These are phyloP conservation scores for Rutstroemia sydowiana DNA, from an alignment of 2,329 filamentous ascomycete species.

Conservation along the genomic window DNA sequence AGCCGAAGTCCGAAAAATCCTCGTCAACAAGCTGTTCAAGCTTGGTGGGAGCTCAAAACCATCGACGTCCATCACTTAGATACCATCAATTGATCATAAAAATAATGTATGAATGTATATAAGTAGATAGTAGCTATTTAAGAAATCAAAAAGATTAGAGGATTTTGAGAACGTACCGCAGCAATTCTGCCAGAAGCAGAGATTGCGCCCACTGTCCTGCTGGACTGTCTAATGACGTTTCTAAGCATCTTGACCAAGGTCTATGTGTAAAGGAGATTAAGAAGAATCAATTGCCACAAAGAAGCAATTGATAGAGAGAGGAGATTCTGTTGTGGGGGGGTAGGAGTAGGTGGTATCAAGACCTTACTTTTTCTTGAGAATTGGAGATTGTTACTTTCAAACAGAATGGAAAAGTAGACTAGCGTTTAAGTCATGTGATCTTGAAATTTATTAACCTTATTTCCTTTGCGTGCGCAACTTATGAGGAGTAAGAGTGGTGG, in stretches of 20 bases:
- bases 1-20: constrained; percentile 45
- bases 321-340: constrained; percentile 41
- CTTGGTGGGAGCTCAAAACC: constrained; percentile 34
- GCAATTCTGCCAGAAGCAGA: constrained; percentile 86
- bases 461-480: neutral
- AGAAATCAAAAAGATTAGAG: constrained; percentile 26
- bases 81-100: constrained; percentile 33
- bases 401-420: constrained; percentile 8
- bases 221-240: constrained; percentile 95
- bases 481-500: too few species aligned
- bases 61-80: constrained; percentile 27
- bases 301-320: constrained; percentile 57
- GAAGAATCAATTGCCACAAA: constrained; percentile 58
- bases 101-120: constrained; percentile 32
- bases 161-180: constrained; percentile 70
- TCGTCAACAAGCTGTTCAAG: constrained; percentile 26
- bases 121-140: constrained; percentile 33
- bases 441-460: neutral
- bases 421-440: constrained; percentile 6
- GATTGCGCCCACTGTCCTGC: constrained; percentile 89
- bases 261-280: constrained; percentile 43
- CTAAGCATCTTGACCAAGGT: constrained; percentile 78
- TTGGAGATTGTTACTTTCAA: constrained; percentile 11
- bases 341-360: constrained; percentile 25
- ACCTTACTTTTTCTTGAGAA: constrained; percentile 18